Conservation (phyloP, 805 yeast genomes). For the Metschnikowia vanudenii region DNA sequence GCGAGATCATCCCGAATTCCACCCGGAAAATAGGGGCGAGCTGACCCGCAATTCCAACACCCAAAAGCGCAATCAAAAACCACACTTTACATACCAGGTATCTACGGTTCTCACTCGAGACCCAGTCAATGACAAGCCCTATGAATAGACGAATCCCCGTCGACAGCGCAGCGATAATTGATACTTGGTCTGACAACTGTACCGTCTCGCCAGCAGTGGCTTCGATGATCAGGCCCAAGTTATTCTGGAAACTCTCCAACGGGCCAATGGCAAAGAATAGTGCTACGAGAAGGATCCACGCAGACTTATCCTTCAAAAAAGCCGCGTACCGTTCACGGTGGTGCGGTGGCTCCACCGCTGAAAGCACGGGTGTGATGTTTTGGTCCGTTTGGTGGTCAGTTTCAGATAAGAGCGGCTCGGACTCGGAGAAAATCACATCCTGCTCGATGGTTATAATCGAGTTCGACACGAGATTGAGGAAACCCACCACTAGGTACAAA, state of each 20-base stretch:
- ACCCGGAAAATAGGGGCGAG: constrained; percentile 11
- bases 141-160: constrained; percentile 65
- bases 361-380: constrained; percentile 32
- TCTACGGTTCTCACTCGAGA: constrained; percentile 32
- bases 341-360: constrained; percentile 37
- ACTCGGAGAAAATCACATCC: constrained; percentile 41
- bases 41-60: constrained; percentile 36
- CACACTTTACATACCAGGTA: constrained; percentile 34
- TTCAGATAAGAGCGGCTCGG: constrained; percentile 17
- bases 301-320: constrained; percentile 53
- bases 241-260: constrained; percentile 78
- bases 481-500: constrained; percentile 55
- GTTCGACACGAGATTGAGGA: constrained; percentile 61
- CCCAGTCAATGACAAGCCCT: constrained; percentile 68
- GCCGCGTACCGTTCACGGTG: constrained; percentile 34
- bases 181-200: constrained; percentile 49
- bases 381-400: constrained; percentile 12
- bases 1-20: constrained; percentile 32
- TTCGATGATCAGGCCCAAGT: constrained; percentile 71
- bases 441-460: constrained; percentile 61
- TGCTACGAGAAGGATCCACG: constrained; percentile 62
- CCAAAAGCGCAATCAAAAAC: constrained; percentile 28
- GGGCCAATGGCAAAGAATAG: constrained; percentile 77
- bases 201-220: constrained; percentile 28
- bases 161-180: constrained; percentile 61